phyloP scores from a whole-genome alignment of 208 protist genomes.

The Leishmania arabica region DNA sequence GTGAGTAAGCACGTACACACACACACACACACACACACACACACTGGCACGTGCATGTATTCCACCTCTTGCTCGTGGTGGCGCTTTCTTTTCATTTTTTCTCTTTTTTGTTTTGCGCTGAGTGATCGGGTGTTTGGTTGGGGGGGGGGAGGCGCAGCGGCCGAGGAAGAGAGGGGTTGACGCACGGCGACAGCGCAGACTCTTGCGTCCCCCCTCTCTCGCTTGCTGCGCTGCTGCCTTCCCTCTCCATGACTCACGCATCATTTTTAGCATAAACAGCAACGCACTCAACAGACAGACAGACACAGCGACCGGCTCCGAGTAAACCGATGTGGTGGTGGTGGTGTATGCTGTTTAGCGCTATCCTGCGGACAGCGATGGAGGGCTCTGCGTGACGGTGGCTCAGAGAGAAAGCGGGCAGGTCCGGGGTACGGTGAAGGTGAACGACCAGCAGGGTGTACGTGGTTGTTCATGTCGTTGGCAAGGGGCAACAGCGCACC shows the following conservation, averaged over 20 bases:
- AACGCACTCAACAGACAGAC: not conserved
- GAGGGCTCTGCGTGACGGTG: not conserved
- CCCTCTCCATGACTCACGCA: not conserved
- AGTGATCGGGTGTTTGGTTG: not conserved
- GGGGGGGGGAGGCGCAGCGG: not conserved
- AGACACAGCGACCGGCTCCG: not conserved
- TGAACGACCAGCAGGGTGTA: not conserved
- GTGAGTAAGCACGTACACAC: conserved; percentile 8
- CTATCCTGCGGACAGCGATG: not conserved
- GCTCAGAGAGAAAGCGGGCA: not conserved
- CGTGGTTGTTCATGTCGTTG: no score
- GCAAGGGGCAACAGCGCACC: not conserved
- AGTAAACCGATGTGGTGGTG: not conserved
- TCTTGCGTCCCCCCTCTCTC: not conserved
- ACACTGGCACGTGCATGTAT: not conserved
- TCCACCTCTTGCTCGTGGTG: not conserved
- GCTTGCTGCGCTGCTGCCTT: not conserved
- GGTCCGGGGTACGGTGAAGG: not conserved
- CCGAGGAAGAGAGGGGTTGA: no score
- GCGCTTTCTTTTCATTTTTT: conserved; percentile 5
- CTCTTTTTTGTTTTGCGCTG: conserved; percentile 2
- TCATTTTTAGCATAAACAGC: conserved; percentile 1
- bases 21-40: not conserved
- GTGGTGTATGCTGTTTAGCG: not conserved
- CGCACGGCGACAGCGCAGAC: not conserved